Evolutionary conservation across 371 early-diverging fungal species (phyloP), one percentile per base, ranked within the genome.

Genomic region (Coemansia sp.): DNA sequence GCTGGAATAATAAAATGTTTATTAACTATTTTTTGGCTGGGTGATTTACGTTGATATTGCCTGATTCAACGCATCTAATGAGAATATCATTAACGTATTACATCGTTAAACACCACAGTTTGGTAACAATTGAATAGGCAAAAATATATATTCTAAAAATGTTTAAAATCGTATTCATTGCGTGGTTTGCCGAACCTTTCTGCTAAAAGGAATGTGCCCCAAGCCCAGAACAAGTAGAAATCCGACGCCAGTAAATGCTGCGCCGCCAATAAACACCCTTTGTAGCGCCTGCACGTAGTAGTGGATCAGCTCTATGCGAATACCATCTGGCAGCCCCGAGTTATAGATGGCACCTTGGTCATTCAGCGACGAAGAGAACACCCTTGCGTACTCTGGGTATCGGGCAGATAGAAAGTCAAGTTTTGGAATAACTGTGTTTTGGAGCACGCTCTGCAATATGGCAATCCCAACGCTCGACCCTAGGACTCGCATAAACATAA

Each of bases 401-500:
- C 62, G 52, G 0, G n/a, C 6, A 4, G 59, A 58, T 7, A 80
- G 48, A 9, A 39, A 33, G 0, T 23, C 26, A 16, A 81, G 55
- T 8, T 65, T 72, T 14, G 80, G 73, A 39, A 67, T 23, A 0
- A 79, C 44, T 11, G 48, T 59, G 50, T 77, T 81, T 40, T 74
- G 68, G 47, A 84, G 78, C 23, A 85, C 72, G 28, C 89, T 80
- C 28, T 91, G 90, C 62, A 85, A 84, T 2, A 84, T 68, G 1
- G 90, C 86, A 44, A 91, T 70, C 30, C 88, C 84, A 28, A 84
- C 78, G 37, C 80, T 77, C 4, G 72, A 65, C 1, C 86, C 89
- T 0, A 85, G 69, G 3, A 84, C 78, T 59, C 91, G 93, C 9
- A 83, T 85, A 8, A 85, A 85, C 39, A 89, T 80, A 54, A 84